Percentiles rank a stretch among this genome's conserved stretches.
Conservation (phyloP, 371 early-diverging fungal species). For the Mucor circinelloides region DNA sequence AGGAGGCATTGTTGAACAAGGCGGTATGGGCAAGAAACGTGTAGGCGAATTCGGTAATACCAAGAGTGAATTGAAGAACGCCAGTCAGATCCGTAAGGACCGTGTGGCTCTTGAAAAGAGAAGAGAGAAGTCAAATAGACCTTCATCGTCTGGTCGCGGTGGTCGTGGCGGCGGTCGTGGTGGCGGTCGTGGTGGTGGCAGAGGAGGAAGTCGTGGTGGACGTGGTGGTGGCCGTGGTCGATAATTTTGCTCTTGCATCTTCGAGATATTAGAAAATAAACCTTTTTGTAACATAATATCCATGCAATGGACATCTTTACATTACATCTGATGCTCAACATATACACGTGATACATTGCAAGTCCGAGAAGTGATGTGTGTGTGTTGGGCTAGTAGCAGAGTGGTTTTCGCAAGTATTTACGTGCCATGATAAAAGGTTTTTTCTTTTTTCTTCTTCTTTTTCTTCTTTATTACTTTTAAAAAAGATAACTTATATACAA, state of each 20-base stretch:
- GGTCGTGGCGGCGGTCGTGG: slow-evolving; percentile 8
- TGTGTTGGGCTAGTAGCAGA: background rate
- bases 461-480: slow-evolving; percentile 4
- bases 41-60: slow-evolving; percentile 43
- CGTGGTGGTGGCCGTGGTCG: background rate
- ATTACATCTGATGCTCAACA: too few relatives aligned
- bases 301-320: too few relatives aligned
- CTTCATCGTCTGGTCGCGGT: slow-evolving; percentile 2
- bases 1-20: slow-evolving; percentile 17
- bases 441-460: slow-evolving; percentile 4
- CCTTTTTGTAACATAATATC: background rate
- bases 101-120: slow-evolving; percentile 79
- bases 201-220: background rate
- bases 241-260: background rate
- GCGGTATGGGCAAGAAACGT: slow-evolving; percentile 59
- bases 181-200: background rate
- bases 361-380: background rate
- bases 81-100: slow-evolving; percentile 85
- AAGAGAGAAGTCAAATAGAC: slow-evolving; percentile 70
- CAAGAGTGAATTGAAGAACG: slow-evolving; percentile 81
- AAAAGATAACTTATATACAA: slow-evolving; percentile 14
- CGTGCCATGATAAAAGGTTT: background rate
- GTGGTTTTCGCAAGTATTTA: background rate
- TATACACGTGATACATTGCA: background rate
- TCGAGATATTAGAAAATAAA: background rate